Evolutionary conservation across 805 yeast species (phyloP).

Genomic region (Saccharomycopsis schoenii): DNA sequence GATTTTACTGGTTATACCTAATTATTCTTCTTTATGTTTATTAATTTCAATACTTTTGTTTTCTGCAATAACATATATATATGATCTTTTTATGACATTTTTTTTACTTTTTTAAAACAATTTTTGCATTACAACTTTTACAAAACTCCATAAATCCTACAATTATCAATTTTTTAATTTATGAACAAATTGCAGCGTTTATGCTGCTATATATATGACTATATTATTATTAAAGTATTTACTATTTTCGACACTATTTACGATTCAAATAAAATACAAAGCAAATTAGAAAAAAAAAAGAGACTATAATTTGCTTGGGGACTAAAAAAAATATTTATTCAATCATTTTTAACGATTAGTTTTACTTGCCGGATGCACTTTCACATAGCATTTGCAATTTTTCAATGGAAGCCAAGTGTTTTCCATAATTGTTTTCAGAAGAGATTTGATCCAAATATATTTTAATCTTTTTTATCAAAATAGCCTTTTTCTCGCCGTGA

Average conservation of each 20-base stretch:
- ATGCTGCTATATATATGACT: not conserved
- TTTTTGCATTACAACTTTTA: too few species aligned
- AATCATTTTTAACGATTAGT: not conserved
- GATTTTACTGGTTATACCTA: conserved; percentile 3
- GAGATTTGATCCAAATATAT: conserved; percentile 70
- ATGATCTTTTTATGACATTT: too few species aligned
- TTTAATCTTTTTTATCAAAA: conserved; percentile 64
- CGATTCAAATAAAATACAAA: not conserved
- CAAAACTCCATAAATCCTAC: not conserved
- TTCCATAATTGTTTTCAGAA: conserved; percentile 55
- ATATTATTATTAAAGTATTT: not conserved
- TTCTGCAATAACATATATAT: too few species aligned
- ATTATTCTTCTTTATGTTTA: not conserved
- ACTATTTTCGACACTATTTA: not conserved
- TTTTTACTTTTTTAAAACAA: too few species aligned
- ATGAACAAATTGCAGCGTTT: not conserved
- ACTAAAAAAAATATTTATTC: too few species aligned
- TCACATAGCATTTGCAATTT: conserved; percentile 53
- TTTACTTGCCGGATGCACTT: conserved; percentile 22
- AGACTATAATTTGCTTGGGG: not conserved
- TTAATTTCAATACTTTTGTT: too few species aligned
- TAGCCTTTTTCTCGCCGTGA: conserved; percentile 55
- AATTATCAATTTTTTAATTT: too few species aligned
- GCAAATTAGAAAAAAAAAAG: not conserved
- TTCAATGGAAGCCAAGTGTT: conserved; percentile 77